These are phyloP conservation scores for Cladosporium oxysporum DNA, from an alignment of 2,329 filamentous ascomycete species.

Conservation along the genomic window DNA sequence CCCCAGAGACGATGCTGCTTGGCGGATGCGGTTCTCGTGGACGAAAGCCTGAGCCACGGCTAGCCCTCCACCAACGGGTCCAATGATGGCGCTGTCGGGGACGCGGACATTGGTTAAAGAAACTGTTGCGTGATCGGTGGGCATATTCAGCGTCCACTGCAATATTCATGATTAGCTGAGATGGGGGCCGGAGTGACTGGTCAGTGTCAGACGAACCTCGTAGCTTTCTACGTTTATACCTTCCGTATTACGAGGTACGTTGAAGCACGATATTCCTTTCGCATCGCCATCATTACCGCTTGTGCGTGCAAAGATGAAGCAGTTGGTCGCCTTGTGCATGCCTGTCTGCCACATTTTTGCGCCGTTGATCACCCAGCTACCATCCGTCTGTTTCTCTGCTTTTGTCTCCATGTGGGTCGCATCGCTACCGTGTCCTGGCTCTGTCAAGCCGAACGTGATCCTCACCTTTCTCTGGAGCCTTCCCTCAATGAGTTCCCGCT, in stretches of 20 bases:
- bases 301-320: slow-evolving; percentile 63
- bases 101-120: slow-evolving; percentile 60
- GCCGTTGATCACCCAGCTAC: slow-evolving; percentile 57
- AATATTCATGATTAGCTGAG: background rate
- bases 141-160: slow-evolving; percentile 66
- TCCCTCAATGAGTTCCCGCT: slow-evolving; percentile 54
- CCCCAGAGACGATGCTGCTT: slow-evolving; percentile 62
- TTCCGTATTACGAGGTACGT: slow-evolving; percentile 55
- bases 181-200: background rate
- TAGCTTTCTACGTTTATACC: slow-evolving; percentile 59
- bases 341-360: slow-evolving; percentile 68
- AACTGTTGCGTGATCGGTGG: slow-evolving; percentile 65
- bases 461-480: slow-evolving; percentile 56
- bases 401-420: slow-evolving; percentile 63
- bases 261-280: slow-evolving; percentile 62
- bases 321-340: slow-evolving; percentile 63
- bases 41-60: slow-evolving; percentile 66
- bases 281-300: slow-evolving; percentile 55
- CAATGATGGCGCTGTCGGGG: slow-evolving; percentile 55
- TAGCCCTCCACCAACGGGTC: slow-evolving; percentile 55
- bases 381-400: slow-evolving; percentile 49
- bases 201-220: slow-evolving; percentile 38
- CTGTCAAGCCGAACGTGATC: slow-evolving; percentile 64
- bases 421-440: slow-evolving; percentile 63
- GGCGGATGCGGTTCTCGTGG: slow-evolving; percentile 66